A percentile compares a stretch with the other conserved stretches of the same genome.
Conservation (phyloP, 495 filamentous ascomycete genomes). For the Evernia prunastri region DNA sequence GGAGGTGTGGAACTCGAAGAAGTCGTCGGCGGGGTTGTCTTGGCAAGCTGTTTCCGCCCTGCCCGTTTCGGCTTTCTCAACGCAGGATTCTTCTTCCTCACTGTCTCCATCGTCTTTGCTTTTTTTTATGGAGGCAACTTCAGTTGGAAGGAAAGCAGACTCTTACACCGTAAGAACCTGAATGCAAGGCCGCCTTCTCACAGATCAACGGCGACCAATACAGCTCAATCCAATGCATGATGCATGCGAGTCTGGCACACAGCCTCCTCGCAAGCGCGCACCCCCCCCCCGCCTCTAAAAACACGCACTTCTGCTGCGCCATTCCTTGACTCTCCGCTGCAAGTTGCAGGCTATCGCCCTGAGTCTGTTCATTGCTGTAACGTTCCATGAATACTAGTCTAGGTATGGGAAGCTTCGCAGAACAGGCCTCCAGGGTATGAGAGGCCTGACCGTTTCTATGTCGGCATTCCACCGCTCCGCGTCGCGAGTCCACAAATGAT, state of each 20-base stretch:
- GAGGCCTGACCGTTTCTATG: background rate
- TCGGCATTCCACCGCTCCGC: background rate
- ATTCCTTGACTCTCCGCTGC: background rate
- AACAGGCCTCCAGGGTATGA: background rate
- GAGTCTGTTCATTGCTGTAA: too few relatives aligned
- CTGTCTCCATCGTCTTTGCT: conserved; percentile 1
- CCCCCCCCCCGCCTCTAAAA: too few relatives aligned
- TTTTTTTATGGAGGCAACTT: background rate
- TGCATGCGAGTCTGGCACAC: background rate
- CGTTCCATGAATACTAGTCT: too few relatives aligned
- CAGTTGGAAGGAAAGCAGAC: background rate
- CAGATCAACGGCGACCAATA: background rate
- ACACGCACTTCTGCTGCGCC: background rate
- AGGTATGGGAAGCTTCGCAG: background rate
- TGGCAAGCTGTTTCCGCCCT: background rate
- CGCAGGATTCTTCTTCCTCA: background rate
- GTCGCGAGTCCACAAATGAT: background rate
- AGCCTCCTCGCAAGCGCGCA: conserved; percentile 1
- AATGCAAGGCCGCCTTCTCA: background rate
- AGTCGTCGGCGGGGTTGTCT: background rate
- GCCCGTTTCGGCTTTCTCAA: background rate
- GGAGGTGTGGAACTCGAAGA: background rate
- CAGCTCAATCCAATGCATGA: background rate
- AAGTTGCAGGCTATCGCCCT: background rate
- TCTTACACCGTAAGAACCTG: background rate